Evolutionary conservation across 1,139 yeast species (phyloP).

Genomic region (Suhomyces yuchorum): DNA sequence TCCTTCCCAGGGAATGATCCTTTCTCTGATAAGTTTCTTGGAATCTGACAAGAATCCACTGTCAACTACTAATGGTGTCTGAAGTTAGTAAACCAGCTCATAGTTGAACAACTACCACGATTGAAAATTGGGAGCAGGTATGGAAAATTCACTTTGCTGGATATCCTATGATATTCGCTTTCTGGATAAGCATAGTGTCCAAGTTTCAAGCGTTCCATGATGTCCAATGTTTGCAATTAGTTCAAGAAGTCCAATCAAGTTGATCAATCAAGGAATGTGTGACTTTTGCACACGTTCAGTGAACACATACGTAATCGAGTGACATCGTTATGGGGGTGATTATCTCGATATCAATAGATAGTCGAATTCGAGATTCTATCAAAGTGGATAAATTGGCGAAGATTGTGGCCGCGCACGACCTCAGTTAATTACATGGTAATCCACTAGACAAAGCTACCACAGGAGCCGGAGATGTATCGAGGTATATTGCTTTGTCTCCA

Average conservation of each 20-base stretch:
- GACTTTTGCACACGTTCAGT: neutral
- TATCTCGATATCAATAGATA: conserved; percentile 3
- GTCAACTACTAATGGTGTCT: conserved; percentile 46
- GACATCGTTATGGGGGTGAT: conserved; percentile 8
- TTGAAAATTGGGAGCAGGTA: neutral
- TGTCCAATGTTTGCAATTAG: neutral
- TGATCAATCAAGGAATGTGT: neutral
- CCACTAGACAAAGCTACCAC: too few species aligned
- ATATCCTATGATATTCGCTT: too few species aligned
- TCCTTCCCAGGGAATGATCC: conserved; percentile 94
- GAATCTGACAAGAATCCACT: conserved; percentile 74
- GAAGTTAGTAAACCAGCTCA: conserved; percentile 10
- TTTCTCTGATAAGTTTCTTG: conserved; percentile 70
- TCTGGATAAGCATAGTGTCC: too few species aligned
- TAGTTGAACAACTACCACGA: neutral
- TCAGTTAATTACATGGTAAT: neutral
- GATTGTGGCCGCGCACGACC: conserved; percentile 10
- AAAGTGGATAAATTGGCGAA: conserved; percentile 7
- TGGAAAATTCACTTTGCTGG: too few species aligned
- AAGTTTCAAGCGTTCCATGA: too few species aligned
- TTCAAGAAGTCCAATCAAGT: neutral
- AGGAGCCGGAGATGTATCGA: too few species aligned
- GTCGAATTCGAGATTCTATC: neutral
- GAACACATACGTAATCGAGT: conserved; percentile 12
- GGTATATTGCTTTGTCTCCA: too few species aligned